A percentile compares a stretch with the other conserved stretches of the same genome.
Evolutionary conservation across 345 rosid genomes (phyloP).

Genomic region (Conringia planisiliqua): DNA sequence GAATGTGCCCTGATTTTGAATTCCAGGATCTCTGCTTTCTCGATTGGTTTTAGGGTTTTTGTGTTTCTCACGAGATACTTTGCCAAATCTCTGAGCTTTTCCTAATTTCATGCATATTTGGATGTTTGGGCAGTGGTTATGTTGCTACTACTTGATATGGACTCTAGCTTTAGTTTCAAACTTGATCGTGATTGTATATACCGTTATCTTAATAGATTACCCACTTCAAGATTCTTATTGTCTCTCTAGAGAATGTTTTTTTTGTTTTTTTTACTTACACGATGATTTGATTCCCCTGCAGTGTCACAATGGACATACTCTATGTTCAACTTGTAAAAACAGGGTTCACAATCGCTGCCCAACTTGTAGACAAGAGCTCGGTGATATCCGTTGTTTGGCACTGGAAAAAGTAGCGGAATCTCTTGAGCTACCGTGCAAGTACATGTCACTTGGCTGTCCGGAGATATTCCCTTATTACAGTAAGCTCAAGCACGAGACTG

Average conservation of each 20-base stretch:
- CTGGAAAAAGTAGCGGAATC: slow-evolving; percentile 95
- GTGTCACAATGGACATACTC: slow-evolving; percentile 98
- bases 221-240: not conserved
- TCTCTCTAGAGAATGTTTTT: not conserved
- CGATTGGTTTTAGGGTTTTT: slow-evolving; percentile 2
- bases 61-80: not conserved
- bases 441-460: slow-evolving; percentile 73
- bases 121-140: not conserved
- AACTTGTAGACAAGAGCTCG: slow-evolving; percentile 96
- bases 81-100: not conserved
- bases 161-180: not conserved
- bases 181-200: not conserved
- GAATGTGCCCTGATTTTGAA: not conserved
- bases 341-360: slow-evolving; percentile 93
- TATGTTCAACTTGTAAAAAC: slow-evolving; percentile 88
- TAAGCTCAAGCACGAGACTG: slow-evolving; percentile 84
- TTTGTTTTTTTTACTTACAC: too few species aligned
- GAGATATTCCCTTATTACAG: slow-evolving; percentile 94
- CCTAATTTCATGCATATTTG: not conserved
- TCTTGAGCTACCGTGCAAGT: slow-evolving; percentile 86
- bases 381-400: slow-evolving; percentile 93
- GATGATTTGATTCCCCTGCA: slow-evolving; percentile 34
- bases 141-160: not conserved
- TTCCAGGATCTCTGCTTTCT: slow-evolving; percentile 3
- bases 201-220: not conserved